These are phyloP conservation scores for Hippophae gyantsensis DNA, from an alignment of 306 rosid species.

Conservation along the genomic window DNA sequence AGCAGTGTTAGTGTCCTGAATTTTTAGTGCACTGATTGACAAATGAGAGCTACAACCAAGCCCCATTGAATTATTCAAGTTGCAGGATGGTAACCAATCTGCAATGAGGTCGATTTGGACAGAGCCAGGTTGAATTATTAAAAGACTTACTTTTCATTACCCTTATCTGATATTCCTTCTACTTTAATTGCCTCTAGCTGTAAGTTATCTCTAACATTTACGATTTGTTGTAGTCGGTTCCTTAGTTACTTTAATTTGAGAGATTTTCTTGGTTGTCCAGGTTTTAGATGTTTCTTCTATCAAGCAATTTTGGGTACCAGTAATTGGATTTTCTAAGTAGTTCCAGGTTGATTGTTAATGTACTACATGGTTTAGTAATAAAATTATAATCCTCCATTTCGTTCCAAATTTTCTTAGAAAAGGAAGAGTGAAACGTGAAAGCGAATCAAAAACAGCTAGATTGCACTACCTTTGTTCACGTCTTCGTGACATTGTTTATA, in stretches of 20 bases:
- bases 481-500: too few relatives aligned
- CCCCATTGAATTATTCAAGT: constrained; percentile 29
- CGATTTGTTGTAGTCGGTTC: constrained; percentile 12
- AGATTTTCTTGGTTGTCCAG: constrained; percentile 6
- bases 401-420: too few relatives aligned
- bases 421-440: too few relatives aligned
- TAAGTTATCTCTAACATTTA: constrained; percentile 14
- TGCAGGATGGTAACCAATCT: constrained; percentile 26
- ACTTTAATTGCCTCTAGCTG: constrained; percentile 16
- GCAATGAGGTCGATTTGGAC: constrained; percentile 22
- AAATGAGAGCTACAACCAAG: constrained; percentile 24
- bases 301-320: constrained; percentile 15
- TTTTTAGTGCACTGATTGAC: constrained; percentile 26
- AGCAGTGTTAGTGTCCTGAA: constrained; percentile 21
- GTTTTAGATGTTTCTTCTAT: constrained; percentile 1
- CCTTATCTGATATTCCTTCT: not conserved
- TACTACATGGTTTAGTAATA: not conserved
- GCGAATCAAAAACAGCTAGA: too few relatives aligned
- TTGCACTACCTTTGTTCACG: too few relatives aligned
- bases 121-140: constrained; percentile 27
- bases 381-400: too few relatives aligned
- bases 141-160: constrained; percentile 15
- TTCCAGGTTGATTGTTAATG: not conserved
- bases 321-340: constrained; percentile 8
- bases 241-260: constrained; percentile 11